Percentiles rank a stretch among this genome's conserved stretches.
These are phyloP conservation scores for Neurospora tetraspora DNA, from an alignment of 495 filamentous ascomycete species.

Conservation along the genomic window DNA sequence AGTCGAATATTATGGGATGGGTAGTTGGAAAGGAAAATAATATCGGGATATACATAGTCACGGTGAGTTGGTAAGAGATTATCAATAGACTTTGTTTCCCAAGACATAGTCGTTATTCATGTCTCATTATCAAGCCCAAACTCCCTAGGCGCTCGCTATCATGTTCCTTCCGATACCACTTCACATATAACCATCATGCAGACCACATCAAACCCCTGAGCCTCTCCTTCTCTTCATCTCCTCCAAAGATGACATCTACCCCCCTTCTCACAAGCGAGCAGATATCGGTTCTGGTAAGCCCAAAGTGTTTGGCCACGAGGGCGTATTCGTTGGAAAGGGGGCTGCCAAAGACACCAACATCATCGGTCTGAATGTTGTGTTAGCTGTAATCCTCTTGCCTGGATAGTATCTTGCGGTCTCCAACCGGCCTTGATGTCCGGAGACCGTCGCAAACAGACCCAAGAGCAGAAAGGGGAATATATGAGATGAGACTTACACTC, in stretches of 20 bases:
- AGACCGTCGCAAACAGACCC: background rate
- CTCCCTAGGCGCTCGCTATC: background rate
- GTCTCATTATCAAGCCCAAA: background rate
- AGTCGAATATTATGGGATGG: background rate
- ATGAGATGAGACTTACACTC: conserved; percentile 20
- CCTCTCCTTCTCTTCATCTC: conserved; percentile 49
- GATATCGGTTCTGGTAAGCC: conserved; percentile 44
- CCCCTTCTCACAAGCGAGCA: conserved; percentile 45
- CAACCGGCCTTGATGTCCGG: background rate
- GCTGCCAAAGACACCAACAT: conserved; percentile 77
- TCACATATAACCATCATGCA: background rate
- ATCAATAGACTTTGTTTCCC: background rate
- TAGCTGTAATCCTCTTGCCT: background rate
- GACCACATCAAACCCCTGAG: conserved; percentile 41
- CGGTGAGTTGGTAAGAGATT: background rate
- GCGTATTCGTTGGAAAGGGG: conserved; percentile 70
- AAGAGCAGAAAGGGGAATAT: background rate
- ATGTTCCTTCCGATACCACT: background rate
- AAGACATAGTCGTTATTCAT: background rate
- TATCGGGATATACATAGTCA: background rate
- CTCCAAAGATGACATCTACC: conserved; percentile 55
- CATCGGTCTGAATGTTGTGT: conserved; percentile 55
- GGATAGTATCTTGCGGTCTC: background rate
- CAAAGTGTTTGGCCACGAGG: conserved; percentile 63
- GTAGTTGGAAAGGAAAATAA: background rate